Conservation (phyloP, 768 basidiomycete genomes). For the Solioccasus polychromus region DNA sequence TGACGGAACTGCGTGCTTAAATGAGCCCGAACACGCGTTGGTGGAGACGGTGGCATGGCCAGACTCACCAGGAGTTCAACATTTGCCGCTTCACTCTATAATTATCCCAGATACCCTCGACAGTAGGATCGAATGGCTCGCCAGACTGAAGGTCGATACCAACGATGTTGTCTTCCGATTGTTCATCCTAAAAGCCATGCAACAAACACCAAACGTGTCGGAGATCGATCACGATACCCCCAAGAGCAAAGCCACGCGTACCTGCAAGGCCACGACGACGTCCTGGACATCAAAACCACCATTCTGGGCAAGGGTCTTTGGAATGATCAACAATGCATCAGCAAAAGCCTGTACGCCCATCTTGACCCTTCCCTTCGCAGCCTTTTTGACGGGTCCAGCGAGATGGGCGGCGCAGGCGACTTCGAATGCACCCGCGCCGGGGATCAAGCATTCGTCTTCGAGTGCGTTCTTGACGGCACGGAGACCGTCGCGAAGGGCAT, state of each 20-base stretch:
- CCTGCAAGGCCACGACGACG: slow-evolving; percentile 87
- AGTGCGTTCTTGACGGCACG: slow-evolving; percentile 96
- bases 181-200: slow-evolving; percentile 67
- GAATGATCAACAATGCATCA: slow-evolving; percentile 90
- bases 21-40: slow-evolving; percentile 23
- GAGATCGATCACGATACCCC: slow-evolving; percentile 10
- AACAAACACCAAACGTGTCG: not conserved
- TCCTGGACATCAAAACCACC: slow-evolving; percentile 98
- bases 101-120: slow-evolving; percentile 98
- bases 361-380: slow-evolving; percentile 90
- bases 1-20: slow-evolving; percentile 65
- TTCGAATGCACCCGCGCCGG: slow-evolving; percentile 98
- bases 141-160: slow-evolving; percentile 92
- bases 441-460: slow-evolving; percentile 84
- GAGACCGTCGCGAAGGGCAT: slow-evolving; percentile 96
- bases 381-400: slow-evolving; percentile 72
- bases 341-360: slow-evolving; percentile 98
- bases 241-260: slow-evolving; percentile 29
- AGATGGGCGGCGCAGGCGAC: slow-evolving; percentile 88
- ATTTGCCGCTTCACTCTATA: slow-evolving; percentile 98
- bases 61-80: slow-evolving; percentile 88
- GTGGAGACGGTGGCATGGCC: slow-evolving; percentile 6
- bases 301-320: slow-evolving; percentile 94
- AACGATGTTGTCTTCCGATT: slow-evolving; percentile 89
- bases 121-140: slow-evolving; percentile 93